phyloP scores from a whole-genome alignment of 257 asterid genomes.

The Marsdenia floribunda region DNA sequence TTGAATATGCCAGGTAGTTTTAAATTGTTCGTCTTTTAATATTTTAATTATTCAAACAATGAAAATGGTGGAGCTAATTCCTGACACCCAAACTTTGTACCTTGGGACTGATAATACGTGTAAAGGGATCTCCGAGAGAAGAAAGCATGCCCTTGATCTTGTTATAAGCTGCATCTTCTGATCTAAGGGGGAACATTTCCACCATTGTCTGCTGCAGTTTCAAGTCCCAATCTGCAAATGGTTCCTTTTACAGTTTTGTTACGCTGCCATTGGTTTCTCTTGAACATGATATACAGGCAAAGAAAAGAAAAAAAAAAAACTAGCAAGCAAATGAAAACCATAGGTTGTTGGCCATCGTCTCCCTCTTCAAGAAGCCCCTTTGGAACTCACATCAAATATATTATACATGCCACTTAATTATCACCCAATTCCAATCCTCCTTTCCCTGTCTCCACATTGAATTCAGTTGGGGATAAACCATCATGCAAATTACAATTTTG shows the following conservation, averaged over 20 bases:
- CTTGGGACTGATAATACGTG: slow-evolving; percentile 93
- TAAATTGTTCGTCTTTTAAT: neutral
- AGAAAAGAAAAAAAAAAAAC: no score
- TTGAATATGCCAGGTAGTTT: neutral
- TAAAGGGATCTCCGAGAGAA: slow-evolving; percentile 94
- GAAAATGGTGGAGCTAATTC: neutral
- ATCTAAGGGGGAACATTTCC: slow-evolving; percentile 75
- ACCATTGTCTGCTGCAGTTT: slow-evolving; percentile 93
- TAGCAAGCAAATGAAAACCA: neutral
- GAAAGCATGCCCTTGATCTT: slow-evolving; percentile 90
- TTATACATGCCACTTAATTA: neutral
- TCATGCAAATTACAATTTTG: neutral
- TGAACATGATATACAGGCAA: neutral
- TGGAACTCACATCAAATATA: neutral
- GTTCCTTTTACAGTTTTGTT: neutral
- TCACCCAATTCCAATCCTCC: neutral
- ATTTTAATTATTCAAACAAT: neutral
- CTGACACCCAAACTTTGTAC: slow-evolving; percentile 20
- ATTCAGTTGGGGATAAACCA: neutral
- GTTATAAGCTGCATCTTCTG: slow-evolving; percentile 93
- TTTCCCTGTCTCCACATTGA: neutral
- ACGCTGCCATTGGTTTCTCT: neutral
- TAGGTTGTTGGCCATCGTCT: neutral
- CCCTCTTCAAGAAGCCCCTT: neutral
- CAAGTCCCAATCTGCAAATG: slow-evolving; percentile 79